phyloP scores from a whole-genome alignment of 2,329 filamentous ascomycete genomes.

The Mycosphaerella arachidis region DNA sequence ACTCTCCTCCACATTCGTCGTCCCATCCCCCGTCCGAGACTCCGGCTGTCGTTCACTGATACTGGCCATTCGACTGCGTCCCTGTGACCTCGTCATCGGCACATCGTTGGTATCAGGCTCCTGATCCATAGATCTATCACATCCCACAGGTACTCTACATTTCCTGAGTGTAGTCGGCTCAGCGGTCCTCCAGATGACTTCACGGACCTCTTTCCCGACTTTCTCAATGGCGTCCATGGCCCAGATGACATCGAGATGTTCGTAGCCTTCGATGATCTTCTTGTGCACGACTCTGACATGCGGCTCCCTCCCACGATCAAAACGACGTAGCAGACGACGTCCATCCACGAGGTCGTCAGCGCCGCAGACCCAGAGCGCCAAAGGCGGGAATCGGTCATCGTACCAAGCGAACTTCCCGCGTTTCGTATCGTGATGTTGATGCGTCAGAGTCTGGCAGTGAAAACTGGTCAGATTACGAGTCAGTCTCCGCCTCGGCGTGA shows the following conservation, averaged over 20 bases:
- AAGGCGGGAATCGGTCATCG: constrained; percentile 69
- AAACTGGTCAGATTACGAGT: constrained; percentile 29
- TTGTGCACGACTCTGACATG: constrained; percentile 74
- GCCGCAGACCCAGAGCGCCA: constrained; percentile 85
- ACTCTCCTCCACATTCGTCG: background rate
- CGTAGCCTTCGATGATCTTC: constrained; percentile 80
- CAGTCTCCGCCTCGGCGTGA: constrained; percentile 26
- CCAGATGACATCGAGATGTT: constrained; percentile 94
- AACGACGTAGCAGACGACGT: constrained; percentile 64
- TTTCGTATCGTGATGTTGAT: constrained; percentile 26
- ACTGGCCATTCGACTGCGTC: constrained; percentile 26
- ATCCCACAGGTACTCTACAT: constrained; percentile 63
- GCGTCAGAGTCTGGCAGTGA: constrained; percentile 28
- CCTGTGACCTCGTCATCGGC: constrained; percentile 26
- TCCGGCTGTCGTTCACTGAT: constrained; percentile 19
- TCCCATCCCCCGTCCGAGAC: background rate
- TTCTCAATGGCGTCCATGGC: constrained; percentile 81
- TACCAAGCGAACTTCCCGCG: constrained; percentile 67
- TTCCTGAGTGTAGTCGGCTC: constrained; percentile 50
- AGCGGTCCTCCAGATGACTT: constrained; percentile 78
- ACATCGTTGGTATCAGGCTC: constrained; percentile 22
- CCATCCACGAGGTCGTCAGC: constrained; percentile 83
- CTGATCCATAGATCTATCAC: constrained; percentile 43
- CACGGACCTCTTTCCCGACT: constrained; percentile 73
- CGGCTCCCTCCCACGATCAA: constrained; percentile 74